Percentiles rank a stretch among this genome's conserved stretches.
Conservation (phyloP, 192 early-diverging fungal genomes). For the Mortierella alpina region DNA sequence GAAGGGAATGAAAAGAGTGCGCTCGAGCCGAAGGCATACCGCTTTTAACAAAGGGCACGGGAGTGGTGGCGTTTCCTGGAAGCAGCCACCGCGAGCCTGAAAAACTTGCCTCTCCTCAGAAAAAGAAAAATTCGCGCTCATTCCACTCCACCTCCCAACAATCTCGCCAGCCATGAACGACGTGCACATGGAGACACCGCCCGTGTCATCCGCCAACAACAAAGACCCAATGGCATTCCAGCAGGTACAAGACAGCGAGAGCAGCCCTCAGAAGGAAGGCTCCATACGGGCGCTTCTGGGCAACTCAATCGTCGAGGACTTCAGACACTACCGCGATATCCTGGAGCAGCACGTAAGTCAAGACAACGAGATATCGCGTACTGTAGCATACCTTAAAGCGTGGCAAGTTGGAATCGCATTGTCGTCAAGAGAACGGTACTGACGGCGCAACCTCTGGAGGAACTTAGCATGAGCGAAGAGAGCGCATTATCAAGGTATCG, state of each 20-base stretch:
- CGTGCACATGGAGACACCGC: slow-evolving; percentile 37
- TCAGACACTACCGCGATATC: slow-evolving; percentile 43
- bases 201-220: neutral
- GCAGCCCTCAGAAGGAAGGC: neutral
- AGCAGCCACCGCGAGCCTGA: neutral
- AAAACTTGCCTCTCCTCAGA: no score
- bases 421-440: no score
- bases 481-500: slow-evolving; percentile 48
- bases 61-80: no score
- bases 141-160: neutral
- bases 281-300: slow-evolving; percentile 24
- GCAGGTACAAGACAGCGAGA: neutral
- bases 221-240: neutral
- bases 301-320: slow-evolving; percentile 22
- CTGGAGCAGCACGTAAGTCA: slow-evolving; percentile 40
- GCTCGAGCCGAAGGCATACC: no score
- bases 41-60: no score
- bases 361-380: neutral
- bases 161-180: slow-evolving; percentile 10
- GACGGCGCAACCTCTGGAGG: neutral
- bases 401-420: no score
- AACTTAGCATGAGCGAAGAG: slow-evolving; percentile 35
- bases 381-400: neutral
- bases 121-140: neutral
- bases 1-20: no score